These are phyloP conservation scores for Nakaseomyces nivariensis DNA, from an alignment of 1,139 yeast genomes.

Conservation along the genomic window DNA sequence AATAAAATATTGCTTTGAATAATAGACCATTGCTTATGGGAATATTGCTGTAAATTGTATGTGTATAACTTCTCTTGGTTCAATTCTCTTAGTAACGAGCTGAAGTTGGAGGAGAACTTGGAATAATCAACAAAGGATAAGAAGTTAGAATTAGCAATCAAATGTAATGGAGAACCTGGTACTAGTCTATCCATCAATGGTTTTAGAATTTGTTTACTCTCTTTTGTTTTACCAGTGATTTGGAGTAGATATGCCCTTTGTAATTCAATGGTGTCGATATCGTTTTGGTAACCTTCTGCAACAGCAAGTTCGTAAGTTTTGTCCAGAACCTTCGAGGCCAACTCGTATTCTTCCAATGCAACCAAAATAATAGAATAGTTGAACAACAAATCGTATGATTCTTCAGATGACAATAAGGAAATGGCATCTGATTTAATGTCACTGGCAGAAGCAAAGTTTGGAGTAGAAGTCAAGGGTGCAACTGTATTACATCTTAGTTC, in stretches of 20 bases:
- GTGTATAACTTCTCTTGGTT: slow-evolving; percentile 20
- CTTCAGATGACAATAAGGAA: slow-evolving; percentile 7
- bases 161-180: slow-evolving; percentile 21
- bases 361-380: slow-evolving; percentile 52
- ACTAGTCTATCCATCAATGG: slow-evolving; percentile 21
- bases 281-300: slow-evolving; percentile 29
- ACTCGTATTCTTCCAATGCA: slow-evolving; percentile 30
- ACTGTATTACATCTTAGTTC: slow-evolving; percentile 43
- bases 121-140: slow-evolving; percentile 22
- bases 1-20: slow-evolving; percentile 17
- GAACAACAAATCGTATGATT: slow-evolving; percentile 49
- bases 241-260: slow-evolving; percentile 63
- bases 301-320: slow-evolving; percentile 37
- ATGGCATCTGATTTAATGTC: slow-evolving; percentile 22
- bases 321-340: slow-evolving; percentile 41
- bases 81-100: slow-evolving; percentile 29
- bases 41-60: slow-evolving; percentile 16
- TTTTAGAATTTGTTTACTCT: slow-evolving; percentile 37
- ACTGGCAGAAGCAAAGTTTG: slow-evolving; percentile 9
- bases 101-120: slow-evolving; percentile 21
- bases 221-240: slow-evolving; percentile 35
- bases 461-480: slow-evolving; percentile 19
- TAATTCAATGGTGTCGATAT: slow-evolving; percentile 36
- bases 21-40: slow-evolving; percentile 21
- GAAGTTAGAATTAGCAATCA: slow-evolving; percentile 29